Base-by-base conservation (phyloP, 2,329 filamentous ascomycete species). In the Rachicladosporium sp. region DNA sequence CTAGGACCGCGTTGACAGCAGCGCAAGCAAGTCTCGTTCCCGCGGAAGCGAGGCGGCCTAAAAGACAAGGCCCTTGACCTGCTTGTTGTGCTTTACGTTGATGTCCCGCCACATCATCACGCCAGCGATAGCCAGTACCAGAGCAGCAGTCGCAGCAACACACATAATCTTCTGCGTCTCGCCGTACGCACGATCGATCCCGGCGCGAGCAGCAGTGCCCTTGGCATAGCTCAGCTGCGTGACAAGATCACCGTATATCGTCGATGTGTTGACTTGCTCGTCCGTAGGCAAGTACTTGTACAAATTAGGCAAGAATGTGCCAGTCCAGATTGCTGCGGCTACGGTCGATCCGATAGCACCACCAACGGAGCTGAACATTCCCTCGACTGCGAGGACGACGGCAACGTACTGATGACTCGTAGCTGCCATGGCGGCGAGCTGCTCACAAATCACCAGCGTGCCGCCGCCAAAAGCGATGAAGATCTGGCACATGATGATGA, bases 391-490 rank as follows among this genome's bases (percentile, higher is more conserved):
- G 21, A 54, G 49, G 6, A 50, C 43, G 31, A 47, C 44, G 7
- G 51, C 47, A 21, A 54, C 45, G 40, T 52, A 46, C 30, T 52
- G 47, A 33, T 53, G 51, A 0, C 43, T 46, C 2, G 44, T 43
- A 1, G 70, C 73, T 1, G 74, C 70, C 60, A 79, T 74, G 38
- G 71, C 67, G 9, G 73, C 74, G 50, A 80, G 67, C 52, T 81
- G 71, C 33, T 73, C 67, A 36, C 67, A 68, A 36, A 79, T 71
- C 42, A 74, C 70, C 4, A 78, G 61, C 8, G 68, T 68, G 40
- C 65, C 66, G n/a, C 69, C 70, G 9, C 63, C 65, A 36, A 71
- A 61, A 10, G 70, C 69, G 35, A 73, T 67, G 42, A 74, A 62
- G 36, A 73, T 64, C 49, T 73, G 69, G 40, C 67, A 69, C 62